phyloP scores from a whole-genome alignment of 2,329 filamentous ascomycete genomes.

The Trichoderma semiorbis region DNA sequence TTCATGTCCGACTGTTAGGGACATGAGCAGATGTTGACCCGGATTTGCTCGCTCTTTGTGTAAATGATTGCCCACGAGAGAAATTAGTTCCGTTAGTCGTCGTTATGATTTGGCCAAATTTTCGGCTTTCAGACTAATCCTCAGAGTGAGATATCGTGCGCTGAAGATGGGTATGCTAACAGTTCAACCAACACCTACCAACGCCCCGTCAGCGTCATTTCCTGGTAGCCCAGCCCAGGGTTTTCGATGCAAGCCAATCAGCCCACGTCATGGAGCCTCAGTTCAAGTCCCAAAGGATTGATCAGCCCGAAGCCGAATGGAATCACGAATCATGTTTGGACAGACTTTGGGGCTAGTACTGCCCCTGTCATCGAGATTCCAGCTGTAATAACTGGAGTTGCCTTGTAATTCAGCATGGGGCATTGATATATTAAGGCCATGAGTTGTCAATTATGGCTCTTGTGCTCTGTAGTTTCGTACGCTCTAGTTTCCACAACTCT shows the following conservation, averaged over 20 bases:
- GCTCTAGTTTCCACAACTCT: not conserved
- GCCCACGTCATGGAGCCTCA: not conserved
- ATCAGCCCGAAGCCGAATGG: not conserved
- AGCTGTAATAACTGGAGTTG: not conserved
- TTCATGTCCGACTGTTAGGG: not conserved
- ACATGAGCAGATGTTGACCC: not conserved
- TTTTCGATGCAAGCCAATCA: not conserved
- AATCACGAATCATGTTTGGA: not conserved
- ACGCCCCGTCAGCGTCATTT: not conserved
- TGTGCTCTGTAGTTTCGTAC: not conserved
- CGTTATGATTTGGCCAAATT: accelerated
- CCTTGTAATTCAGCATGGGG: not conserved
- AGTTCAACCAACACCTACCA: not conserved
- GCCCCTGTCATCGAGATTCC: not conserved
- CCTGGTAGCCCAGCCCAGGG: not conserved
- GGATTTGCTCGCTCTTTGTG: conserved; percentile 1
- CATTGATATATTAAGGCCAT: not conserved
- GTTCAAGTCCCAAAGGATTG: not conserved
- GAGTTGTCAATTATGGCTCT: not conserved
- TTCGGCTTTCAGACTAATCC: accelerated
- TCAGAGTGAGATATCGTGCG: not conserved
- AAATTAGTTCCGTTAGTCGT: not conserved
- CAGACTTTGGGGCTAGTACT: not conserved
- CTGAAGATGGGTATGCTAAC: not conserved
- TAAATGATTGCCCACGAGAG: accelerated